phyloP scores from a whole-genome alignment of 2,329 filamentous ascomycete species.

The Purpureocillium takamizusanense region DNA sequence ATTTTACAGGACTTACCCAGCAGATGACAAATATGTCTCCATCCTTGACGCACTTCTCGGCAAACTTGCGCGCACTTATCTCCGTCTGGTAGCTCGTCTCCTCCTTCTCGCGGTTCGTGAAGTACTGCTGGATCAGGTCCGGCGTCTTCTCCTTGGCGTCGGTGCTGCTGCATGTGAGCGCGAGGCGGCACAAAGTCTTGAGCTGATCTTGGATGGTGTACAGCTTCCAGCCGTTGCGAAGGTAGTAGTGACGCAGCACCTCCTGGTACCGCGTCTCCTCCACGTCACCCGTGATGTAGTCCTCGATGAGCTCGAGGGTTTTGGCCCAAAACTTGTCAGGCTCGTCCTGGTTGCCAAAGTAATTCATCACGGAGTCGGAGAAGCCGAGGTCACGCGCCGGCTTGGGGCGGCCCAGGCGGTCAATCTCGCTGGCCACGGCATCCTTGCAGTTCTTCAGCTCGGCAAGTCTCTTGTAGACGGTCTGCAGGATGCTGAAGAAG shows the following conservation, averaged over 20 bases:
- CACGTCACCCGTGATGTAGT: slow-evolving; percentile 72
- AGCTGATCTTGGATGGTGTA: slow-evolving; percentile 91
- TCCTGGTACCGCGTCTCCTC: slow-evolving; percentile 84
- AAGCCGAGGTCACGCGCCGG: slow-evolving; percentile 78
- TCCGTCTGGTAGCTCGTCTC: slow-evolving; percentile 86
- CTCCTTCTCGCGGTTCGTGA: slow-evolving; percentile 69
- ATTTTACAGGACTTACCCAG: slow-evolving; percentile 58
- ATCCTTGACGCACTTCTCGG: slow-evolving; percentile 88
- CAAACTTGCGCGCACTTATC: slow-evolving; percentile 82
- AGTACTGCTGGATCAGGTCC: slow-evolving; percentile 82
- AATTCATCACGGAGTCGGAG: slow-evolving; percentile 68
- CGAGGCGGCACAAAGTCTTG: slow-evolving; percentile 70
- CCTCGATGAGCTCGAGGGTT: slow-evolving; percentile 76
- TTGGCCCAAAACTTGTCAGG: slow-evolving; percentile 73
- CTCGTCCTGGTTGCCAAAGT: slow-evolving; percentile 57
- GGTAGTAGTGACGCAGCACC: slow-evolving; percentile 81
- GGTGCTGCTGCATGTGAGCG: slow-evolving; percentile 70
- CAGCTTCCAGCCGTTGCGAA: slow-evolving; percentile 83
- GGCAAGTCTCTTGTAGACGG: slow-evolving; percentile 75
- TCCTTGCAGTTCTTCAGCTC: slow-evolving; percentile 74
- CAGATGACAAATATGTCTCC: slow-evolving; percentile 83
- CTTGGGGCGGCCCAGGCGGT: slow-evolving; percentile 64
- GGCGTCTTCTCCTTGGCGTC: slow-evolving; percentile 91
- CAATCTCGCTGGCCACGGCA: slow-evolving; percentile 64
- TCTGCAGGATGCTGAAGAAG: slow-evolving; percentile 89